A percentile compares a stretch with the other conserved stretches of the same genome.
Evolutionary conservation across 179 eudicot genomes (phyloP).

Genomic region (Pouteria campechiana): DNA sequence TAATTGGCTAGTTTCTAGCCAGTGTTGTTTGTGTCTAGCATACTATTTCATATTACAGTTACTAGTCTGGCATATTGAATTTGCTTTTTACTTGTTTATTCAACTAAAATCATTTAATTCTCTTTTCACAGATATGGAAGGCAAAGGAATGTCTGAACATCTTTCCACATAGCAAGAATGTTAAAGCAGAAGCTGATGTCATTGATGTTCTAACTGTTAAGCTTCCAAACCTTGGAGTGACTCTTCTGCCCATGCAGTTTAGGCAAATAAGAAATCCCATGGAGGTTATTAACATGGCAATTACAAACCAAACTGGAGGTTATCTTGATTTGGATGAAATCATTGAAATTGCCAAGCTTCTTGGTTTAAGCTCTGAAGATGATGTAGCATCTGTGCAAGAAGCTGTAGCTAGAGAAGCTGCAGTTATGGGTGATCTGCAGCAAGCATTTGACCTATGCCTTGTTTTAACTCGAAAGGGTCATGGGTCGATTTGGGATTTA

Average conservation of each 20-base stretch:
- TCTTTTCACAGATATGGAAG: constrained; percentile 83
- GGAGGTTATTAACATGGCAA: constrained; percentile 82
- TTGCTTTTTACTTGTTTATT: too few species aligned
- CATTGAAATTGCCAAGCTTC: constrained; percentile 87
- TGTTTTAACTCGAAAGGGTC: constrained; percentile 77
- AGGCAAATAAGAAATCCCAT: constrained; percentile 95
- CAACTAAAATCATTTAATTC: too few species aligned
- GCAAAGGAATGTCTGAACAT: constrained; percentile 93
- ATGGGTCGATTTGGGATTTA: constrained; percentile 88
- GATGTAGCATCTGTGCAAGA: constrained; percentile 79
- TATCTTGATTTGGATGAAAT: constrained; percentile 90
- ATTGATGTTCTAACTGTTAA: constrained; percentile 84
- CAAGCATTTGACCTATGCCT: constrained; percentile 88
- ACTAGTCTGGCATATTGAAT: too few species aligned
- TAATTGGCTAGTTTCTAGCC: too few species aligned
- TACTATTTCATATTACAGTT: too few species aligned
- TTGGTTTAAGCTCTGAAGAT: constrained; percentile 84
- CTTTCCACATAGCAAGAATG: constrained; percentile 68
- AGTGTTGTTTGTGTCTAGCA: too few species aligned
- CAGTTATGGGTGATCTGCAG: constrained; percentile 92
- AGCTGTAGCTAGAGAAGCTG: constrained; percentile 99
- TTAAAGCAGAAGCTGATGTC: constrained; percentile 77
- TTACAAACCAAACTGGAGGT: constrained; percentile 84
- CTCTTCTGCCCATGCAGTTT: constrained; percentile 79
- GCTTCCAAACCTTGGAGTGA: constrained; percentile 90